Evolutionary conservation across 2,329 filamentous ascomycete species (phyloP).

Genomic region (Paecilomyces formosus): DNA sequence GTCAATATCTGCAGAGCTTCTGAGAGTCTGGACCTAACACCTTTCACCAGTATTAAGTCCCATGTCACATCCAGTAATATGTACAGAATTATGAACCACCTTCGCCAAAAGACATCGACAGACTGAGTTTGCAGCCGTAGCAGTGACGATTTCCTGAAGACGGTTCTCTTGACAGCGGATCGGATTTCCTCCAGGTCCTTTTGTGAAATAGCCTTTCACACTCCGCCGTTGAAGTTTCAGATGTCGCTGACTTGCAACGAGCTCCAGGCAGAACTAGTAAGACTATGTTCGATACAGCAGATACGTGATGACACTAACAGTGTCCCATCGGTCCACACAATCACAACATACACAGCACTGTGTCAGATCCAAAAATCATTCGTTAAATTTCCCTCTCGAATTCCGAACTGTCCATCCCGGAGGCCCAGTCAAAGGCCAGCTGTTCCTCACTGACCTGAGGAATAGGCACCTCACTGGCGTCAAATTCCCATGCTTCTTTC

Average conservation of each 20-base stretch:
- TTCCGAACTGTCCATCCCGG: neutral
- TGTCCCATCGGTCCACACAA: too few relatives aligned
- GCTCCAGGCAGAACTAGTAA: too few relatives aligned
- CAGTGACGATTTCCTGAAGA: neutral
- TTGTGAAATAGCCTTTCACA: too few relatives aligned
- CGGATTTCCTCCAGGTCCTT: too few relatives aligned
- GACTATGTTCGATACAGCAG: too few relatives aligned
- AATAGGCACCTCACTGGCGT: constrained; percentile 25
- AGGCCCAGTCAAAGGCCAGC: neutral
- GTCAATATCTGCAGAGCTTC: neutral
- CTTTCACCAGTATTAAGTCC: neutral
- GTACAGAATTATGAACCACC: neutral
- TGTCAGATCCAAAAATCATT: neutral
- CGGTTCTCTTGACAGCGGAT: too few relatives aligned
- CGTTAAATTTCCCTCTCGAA: neutral
- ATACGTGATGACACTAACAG: too few relatives aligned
- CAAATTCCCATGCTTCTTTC: constrained; percentile 27
- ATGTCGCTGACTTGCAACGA: too few relatives aligned
- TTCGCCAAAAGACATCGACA: neutral
- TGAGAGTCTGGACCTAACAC: neutral
- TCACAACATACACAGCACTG: too few relatives aligned
- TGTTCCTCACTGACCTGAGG: constrained; percentile 8
- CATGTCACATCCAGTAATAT: neutral
- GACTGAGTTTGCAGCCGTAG: neutral
- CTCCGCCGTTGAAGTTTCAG: too few relatives aligned